Base-by-base conservation (phyloP, 169 alveolate genomes). In the Eimeria brunetti region DNA sequence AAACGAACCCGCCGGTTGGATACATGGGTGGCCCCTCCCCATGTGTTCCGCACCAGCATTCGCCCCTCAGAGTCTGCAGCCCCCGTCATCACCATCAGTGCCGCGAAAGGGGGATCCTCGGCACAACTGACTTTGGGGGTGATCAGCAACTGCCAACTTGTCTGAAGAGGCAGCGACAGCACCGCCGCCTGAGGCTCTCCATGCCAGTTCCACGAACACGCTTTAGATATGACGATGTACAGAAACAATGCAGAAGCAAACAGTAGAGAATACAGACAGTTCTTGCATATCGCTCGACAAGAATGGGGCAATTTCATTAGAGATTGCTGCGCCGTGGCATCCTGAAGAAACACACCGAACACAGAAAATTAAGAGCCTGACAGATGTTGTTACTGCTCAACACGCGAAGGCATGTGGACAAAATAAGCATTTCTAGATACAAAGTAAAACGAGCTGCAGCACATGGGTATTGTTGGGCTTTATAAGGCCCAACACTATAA, bases 131-230 rank as follows among this genome's bases (percentile, higher is more conserved):
- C 92, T 44, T 56, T 85, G 41, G 92, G 81, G 64, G 81, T 36
- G 36, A 85, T 56, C 58, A 85, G 81, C 60, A 85, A n/a, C 12
- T 27, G 64, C 92, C 92, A 85, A 20, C n/a, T 30, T 22, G 92
- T 85, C 80, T 85, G 76, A 7, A 85, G 62, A 62, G 92, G 92
- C 92, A 85, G 46, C 30, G 92, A 85, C 27, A 85, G 92, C 76
- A 85, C 12, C n/a, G 92, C 30, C 16, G 75, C 92, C 62, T 85
- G 80, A 16, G 92, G 81, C 46, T 60, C 92, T 81, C 92, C 80
- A 22, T 60, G 44, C 92, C 92, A 56, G 33, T 85, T 51, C 92
- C 76, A 85, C 80, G 76, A 60, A 20, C 80, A 85, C 41, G 81
- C 58, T 38, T 46, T 56, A n/a, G 69, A 85, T 46, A 85, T 46